A percentile compares a stretch with the other conserved stretches of the same genome.
phyloP scores from a whole-genome alignment of 495 filamentous ascomycete genomes.

The Paragyromitra xinjiangensis region DNA sequence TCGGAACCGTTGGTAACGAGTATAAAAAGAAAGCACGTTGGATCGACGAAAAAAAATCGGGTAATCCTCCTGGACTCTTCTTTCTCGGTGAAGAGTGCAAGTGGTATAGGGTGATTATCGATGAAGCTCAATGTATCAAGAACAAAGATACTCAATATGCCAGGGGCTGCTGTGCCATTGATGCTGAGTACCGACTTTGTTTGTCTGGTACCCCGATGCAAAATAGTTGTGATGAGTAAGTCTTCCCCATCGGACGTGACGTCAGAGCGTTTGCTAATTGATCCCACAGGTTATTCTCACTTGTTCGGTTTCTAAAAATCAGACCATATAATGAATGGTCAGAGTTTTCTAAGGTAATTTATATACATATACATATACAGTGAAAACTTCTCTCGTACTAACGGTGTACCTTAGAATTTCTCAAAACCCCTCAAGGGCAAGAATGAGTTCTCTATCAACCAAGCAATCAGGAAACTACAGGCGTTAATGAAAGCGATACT shows the following conservation, averaged over 20 bases:
- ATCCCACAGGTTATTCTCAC: slow-evolving; percentile 68
- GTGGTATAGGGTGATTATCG: slow-evolving; percentile 85
- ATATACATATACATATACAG: slow-evolving; percentile 12
- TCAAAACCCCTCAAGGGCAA: slow-evolving; percentile 65
- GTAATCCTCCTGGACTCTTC: slow-evolving; percentile 60
- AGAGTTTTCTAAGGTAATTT: slow-evolving; percentile 68
- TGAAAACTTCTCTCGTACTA: slow-evolving; percentile 8
- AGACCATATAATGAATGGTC: slow-evolving; percentile 76
- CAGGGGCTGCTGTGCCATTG: slow-evolving; percentile 68
- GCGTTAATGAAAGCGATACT: slow-evolving; percentile 84
- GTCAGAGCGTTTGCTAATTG: slow-evolving; percentile 19
- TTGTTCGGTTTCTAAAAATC: slow-evolving; percentile 83
- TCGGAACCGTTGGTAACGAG: slow-evolving; percentile 78
- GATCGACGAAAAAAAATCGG: slow-evolving; percentile 57
- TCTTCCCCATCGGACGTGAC: neutral
- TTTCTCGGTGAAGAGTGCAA: slow-evolving; percentile 71
- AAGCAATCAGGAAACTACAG: slow-evolving; percentile 76
- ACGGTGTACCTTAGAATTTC: slow-evolving; percentile 59
- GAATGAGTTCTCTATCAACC: slow-evolving; percentile 52
- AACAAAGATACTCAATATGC: slow-evolving; percentile 76
- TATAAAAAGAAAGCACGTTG: slow-evolving; percentile 66
- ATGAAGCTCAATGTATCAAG: slow-evolving; percentile 93
- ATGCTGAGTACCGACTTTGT: slow-evolving; percentile 76
- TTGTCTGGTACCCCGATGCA: slow-evolving; percentile 96
- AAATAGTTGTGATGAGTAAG: slow-evolving; percentile 77